Conservation (phyloP, 2,329 filamentous ascomycete species). For the Dothideomycetes sp. region DNA sequence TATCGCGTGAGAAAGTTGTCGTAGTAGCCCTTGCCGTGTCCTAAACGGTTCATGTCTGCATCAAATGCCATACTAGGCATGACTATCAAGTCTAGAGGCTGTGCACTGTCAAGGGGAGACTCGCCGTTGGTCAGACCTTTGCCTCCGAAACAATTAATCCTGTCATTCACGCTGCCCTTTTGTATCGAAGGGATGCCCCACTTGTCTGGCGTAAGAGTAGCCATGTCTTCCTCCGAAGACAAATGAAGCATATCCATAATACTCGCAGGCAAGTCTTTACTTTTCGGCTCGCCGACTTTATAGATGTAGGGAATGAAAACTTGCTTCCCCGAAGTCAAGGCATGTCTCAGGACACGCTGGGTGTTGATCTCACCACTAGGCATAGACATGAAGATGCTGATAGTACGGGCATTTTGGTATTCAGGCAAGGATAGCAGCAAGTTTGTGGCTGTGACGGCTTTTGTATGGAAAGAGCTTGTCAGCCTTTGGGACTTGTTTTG, state of each 20-base stretch:
- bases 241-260: slow-evolving; percentile 95
- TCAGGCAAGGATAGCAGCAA: slow-evolving; percentile 56
- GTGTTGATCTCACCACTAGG: slow-evolving; percentile 79
- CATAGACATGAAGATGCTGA: slow-evolving; percentile 93
- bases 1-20: slow-evolving; percentile 83
- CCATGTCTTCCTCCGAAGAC: slow-evolving; percentile 62
- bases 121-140: slow-evolving; percentile 30
- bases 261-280: slow-evolving; percentile 35
- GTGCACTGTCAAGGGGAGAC: slow-evolving; percentile 13
- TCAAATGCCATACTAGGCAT: slow-evolving; percentile 94
- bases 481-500: background rate
- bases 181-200: slow-evolving; percentile 93
- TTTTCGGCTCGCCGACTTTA: slow-evolving; percentile 29
- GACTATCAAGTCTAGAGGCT: slow-evolving; percentile 69
- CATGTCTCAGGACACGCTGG: slow-evolving; percentile 68
- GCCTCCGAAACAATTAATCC: slow-evolving; percentile 64
- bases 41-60: slow-evolving; percentile 59
- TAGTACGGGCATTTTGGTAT: slow-evolving; percentile 61
- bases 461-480: background rate
- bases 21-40: slow-evolving; percentile 95
- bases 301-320: slow-evolving; percentile 91
- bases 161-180: slow-evolving; percentile 49
- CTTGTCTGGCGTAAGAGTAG: slow-evolving; percentile 61
- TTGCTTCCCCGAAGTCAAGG: slow-evolving; percentile 63
- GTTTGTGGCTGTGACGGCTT: slow-evolving; percentile 56